Percentiles rank a stretch among this genome's conserved stretches.
Conservation (phyloP, 225 moss, liverwort and hornwort species). For the Pseudisothecium myosuroides region DNA sequence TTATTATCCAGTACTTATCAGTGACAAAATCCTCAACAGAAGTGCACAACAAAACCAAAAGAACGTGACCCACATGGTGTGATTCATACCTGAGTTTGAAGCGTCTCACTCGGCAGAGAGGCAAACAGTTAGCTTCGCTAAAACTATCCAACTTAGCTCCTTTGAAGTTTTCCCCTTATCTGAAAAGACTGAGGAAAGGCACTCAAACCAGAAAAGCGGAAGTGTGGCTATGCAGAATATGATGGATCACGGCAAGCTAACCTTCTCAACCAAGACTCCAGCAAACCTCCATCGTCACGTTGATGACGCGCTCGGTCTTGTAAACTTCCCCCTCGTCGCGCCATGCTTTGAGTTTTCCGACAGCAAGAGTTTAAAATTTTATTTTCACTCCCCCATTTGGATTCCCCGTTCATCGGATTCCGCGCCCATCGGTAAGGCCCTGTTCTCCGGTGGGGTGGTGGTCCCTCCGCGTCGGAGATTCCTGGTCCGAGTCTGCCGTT, state of each 20-base stretch:
- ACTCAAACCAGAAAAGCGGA: neutral
- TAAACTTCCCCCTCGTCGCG: neutral
- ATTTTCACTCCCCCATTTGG: neutral
- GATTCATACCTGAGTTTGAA: neutral
- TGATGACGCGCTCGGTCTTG: too few species aligned
- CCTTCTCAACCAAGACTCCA: neutral
- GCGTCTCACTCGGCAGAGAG: neutral
- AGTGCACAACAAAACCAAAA: neutral
- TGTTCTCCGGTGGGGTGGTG: too few species aligned
- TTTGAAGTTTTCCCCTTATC: neutral
- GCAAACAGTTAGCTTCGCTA: neutral
- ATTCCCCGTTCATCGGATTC: neutral
- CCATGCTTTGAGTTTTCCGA: too few species aligned
- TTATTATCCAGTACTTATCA: neutral
- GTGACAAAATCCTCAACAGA: neutral
- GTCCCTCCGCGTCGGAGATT: neutral
- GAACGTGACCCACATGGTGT: neutral
- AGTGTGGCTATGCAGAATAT: neutral
- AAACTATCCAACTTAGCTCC: neutral
- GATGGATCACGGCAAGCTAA: neutral
- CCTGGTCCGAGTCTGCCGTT: neutral
- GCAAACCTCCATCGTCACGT: neutral
- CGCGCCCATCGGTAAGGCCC: neutral
- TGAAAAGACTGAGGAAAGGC: neutral
- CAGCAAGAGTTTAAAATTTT: too few species aligned